Conservation (phyloP, 139 green algal species). For the Medakamo hakoo region DNA sequence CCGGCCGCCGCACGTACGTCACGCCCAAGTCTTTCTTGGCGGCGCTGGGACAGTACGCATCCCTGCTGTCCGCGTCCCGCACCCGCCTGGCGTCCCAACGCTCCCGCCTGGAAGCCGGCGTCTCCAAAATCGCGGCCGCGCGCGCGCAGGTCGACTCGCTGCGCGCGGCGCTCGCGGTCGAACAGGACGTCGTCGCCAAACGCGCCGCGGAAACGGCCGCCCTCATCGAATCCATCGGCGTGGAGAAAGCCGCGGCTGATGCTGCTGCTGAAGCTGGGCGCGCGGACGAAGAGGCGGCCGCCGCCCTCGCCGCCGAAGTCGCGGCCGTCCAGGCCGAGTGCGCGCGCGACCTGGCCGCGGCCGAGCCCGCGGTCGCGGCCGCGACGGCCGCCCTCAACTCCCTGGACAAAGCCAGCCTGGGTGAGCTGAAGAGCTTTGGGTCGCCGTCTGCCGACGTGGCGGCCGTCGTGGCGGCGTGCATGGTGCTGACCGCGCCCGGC, state of each 20-base stretch:
- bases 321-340: slow-evolving; percentile 75
- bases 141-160: slow-evolving; percentile 54
- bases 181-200: slow-evolving; percentile 77
- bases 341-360: slow-evolving; percentile 37
- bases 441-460: slow-evolving; percentile 65
- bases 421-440: slow-evolving; percentile 84
- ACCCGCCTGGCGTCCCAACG: too few relatives aligned
- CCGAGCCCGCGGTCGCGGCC: slow-evolving; percentile 51
- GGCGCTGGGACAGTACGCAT: neutral
- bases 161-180: slow-evolving; percentile 56
- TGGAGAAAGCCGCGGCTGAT: slow-evolving; percentile 76
- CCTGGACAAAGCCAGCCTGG: slow-evolving; percentile 70
- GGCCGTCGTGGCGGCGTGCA: slow-evolving; percentile 57
- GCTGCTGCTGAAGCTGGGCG: slow-evolving; percentile 60
- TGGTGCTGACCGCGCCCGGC: slow-evolving; percentile 61
- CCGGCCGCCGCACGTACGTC: neutral
- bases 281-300: slow-evolving; percentile 47
- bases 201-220: slow-evolving; percentile 64
- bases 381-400: slow-evolving; percentile 77
- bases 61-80: neutral
- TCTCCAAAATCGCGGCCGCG: neutral
- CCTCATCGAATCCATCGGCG: slow-evolving; percentile 75
- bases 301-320: slow-evolving; percentile 35
- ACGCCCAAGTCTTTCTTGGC: neutral
- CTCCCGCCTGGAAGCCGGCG: neutral